Conservation (phyloP, 805 yeast species). For the Isabelozyma pseudorhagii region DNA sequence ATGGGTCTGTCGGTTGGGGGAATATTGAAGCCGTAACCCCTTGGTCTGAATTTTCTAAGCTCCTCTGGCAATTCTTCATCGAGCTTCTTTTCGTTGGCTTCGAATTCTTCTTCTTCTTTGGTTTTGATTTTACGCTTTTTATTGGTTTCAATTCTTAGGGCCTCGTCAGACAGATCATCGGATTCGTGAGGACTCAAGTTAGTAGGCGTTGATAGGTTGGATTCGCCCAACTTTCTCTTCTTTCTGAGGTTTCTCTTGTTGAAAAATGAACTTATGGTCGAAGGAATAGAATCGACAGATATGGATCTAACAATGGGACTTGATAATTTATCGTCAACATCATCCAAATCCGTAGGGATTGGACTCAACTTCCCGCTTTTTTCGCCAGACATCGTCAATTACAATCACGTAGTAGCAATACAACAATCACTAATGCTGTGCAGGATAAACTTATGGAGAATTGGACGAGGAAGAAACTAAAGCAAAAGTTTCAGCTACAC, state of each 20-base stretch:
- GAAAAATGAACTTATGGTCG: slow-evolving; percentile 32
- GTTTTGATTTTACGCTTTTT: slow-evolving; percentile 24
- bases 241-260: slow-evolving; percentile 18
- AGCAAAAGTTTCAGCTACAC: neutral
- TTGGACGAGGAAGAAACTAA: neutral
- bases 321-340: slow-evolving; percentile 1
- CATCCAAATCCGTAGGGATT: neutral
- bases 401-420: too few species aligned
- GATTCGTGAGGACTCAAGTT: slow-evolving; percentile 13
- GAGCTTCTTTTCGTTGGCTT: slow-evolving; percentile 52
- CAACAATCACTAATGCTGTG: too few species aligned
- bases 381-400: neutral
- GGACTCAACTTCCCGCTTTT: neutral
- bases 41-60: slow-evolving; percentile 73
- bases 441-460: too few species aligned
- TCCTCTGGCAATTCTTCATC: slow-evolving; percentile 68
- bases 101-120: slow-evolving; percentile 26
- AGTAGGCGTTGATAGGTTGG: slow-evolving; percentile 11
- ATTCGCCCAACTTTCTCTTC: slow-evolving; percentile 12
- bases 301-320: slow-evolving; percentile 27
- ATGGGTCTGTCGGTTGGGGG: slow-evolving; percentile 88
- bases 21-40: slow-evolving; percentile 69
- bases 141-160: neutral
- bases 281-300: slow-evolving; percentile 40
- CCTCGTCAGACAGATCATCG: slow-evolving; percentile 14